Conservation (phyloP, 768 basidiomycete species). For the Mrakia hoshinonis region DNA sequence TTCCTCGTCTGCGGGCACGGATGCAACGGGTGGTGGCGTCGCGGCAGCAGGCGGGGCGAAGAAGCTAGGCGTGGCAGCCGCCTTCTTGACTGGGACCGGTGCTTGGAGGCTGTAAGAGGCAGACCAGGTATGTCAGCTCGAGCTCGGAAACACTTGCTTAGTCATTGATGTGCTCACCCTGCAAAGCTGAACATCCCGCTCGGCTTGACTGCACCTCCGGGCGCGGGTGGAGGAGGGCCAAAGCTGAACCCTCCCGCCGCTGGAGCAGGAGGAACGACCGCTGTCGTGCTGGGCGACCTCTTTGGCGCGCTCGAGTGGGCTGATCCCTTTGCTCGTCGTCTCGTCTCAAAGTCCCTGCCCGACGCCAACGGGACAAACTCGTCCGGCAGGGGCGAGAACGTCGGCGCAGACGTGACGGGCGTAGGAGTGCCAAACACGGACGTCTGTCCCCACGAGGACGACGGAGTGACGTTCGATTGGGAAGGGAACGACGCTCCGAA, state of each 20-base stretch:
- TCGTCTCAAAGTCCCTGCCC: slow-evolving; percentile 4
- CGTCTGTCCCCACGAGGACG: background rate
- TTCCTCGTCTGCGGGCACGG: background rate
- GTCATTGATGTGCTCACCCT: background rate
- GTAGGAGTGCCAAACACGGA: background rate
- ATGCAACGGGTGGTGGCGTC: background rate
- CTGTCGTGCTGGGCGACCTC: background rate
- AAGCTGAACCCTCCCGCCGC: background rate
- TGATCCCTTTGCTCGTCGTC: background rate
- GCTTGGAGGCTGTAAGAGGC: background rate
- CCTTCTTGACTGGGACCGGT: background rate
- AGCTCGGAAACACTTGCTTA: background rate
- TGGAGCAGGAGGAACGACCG: background rate
- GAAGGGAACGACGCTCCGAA: too few species aligned
- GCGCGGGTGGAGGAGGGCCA: background rate
- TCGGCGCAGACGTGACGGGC: background rate
- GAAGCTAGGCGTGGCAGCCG: background rate
- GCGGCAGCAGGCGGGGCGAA: background rate
- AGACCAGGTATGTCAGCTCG: background rate
- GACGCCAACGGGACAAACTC: slow-evolving; percentile 10
- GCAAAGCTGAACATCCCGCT: slow-evolving; percentile 3
- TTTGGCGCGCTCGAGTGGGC: background rate
- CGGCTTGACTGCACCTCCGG: background rate
- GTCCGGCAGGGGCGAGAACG: background rate
- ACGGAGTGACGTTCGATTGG: background rate